Percentiles rank a stretch among this genome's conserved stretches.
phyloP scores from a whole-genome alignment of 805 yeast genomes.

The Spathaspora hagerdaliae region DNA sequence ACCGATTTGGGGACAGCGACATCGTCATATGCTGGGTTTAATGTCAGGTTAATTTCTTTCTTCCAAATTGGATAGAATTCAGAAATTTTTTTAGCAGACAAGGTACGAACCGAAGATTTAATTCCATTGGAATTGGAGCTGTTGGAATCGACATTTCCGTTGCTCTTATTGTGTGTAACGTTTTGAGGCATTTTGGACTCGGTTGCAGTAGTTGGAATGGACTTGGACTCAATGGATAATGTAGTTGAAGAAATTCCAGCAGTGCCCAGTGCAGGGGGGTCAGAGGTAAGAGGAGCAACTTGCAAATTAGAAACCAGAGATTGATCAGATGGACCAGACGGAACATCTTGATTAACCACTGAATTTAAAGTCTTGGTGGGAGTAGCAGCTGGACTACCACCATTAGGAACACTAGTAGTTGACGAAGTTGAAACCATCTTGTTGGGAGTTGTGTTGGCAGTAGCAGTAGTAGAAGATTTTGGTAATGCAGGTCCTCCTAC shows the following conservation, averaged over 20 bases:
- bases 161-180: no score
- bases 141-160: neutral
- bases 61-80: neutral
- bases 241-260: neutral
- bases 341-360: neutral
- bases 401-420: neutral
- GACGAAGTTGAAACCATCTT: neutral
- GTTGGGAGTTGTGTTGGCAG: neutral
- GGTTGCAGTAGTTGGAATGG: neutral
- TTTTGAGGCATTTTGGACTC: neutral
- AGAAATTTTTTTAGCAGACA: neutral
- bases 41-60: neutral
- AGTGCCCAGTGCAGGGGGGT: no score
- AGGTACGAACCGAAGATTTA: neutral
- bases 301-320: neutral
- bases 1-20: neutral
- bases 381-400: neutral
- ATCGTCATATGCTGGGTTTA: neutral
- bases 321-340: neutral
- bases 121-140: neutral
- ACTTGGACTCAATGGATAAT: neutral
- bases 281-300: neutral
- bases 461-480: neutral
- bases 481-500: neutral
- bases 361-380: neutral